phyloP scores from a whole-genome alignment of 1,284 basidiomycete genomes.

The Tilletia indica region DNA sequence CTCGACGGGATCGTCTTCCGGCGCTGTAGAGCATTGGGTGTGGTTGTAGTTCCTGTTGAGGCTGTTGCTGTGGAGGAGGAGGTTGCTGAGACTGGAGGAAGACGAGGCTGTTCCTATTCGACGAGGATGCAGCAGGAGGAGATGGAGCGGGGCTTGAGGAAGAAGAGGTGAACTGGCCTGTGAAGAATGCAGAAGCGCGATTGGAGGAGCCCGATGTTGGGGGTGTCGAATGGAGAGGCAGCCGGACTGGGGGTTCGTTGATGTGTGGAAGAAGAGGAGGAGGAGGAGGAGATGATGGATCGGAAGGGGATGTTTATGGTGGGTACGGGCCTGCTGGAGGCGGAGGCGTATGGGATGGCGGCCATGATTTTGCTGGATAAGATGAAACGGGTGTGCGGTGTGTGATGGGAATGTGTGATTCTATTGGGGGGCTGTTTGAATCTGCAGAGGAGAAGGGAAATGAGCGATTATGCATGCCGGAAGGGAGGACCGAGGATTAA shows the following conservation, averaged over 20 bases:
- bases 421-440: neutral
- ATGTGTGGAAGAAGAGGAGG: neutral
- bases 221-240: neutral
- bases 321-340: neutral
- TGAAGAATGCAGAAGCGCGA: neutral
- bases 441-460: no score
- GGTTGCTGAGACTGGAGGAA: neutral
- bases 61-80: neutral
- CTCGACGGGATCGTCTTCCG: constrained; percentile 6
- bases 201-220: neutral
- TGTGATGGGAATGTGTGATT: neutral
- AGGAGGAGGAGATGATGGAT: constrained; percentile 13
- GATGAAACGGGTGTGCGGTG: neutral
- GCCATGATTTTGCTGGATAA: constrained; percentile 4
- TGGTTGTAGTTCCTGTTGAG: neutral
- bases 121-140: neutral
- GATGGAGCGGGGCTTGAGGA: neutral
- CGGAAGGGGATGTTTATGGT: constrained; percentile 12
- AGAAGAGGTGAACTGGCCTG: neutral
- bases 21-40: neutral
- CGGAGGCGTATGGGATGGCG: constrained; percentile 15
- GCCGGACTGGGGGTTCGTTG: neutral
- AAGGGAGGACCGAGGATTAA: neutral
- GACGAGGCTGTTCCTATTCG: neutral
- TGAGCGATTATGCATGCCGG: neutral